Evolutionary conservation across 2,329 filamentous ascomycete species (phyloP), one percentile per base, ranked within the genome.

Genomic region (Fulvia fulva): DNA sequence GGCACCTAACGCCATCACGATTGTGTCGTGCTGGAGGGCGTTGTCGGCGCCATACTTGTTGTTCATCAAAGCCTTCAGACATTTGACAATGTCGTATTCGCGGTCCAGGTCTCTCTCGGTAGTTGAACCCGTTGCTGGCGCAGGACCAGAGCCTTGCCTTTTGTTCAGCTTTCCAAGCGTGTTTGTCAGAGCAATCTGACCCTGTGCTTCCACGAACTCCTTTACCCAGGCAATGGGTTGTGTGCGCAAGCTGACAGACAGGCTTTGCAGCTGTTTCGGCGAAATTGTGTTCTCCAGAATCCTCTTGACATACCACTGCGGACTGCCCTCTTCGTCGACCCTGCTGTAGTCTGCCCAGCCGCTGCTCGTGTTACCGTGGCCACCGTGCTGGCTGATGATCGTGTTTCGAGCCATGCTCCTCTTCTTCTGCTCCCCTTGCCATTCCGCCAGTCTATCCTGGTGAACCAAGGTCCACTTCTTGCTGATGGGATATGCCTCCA

Each of bases 41-140:
- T 99, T 92, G 72, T 99, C 94, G 61, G 94, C 94, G 61, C 94
- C 94, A 73, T 96, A 97, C 74, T 96, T 97, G 83, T 97, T 99
- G 84, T 99, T 99, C 89, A 97, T 96, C 58, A 97, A 77, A 30
- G 92, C 91, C 79, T 97, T 97, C 58, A 99, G 77, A 77, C 94
- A 97, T 77, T 99, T 99, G 72, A 96, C 86, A 63, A 99, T 96
- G 71, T 97, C 94, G 73, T 97, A 97, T 76, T 96, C 92, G 66
- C 89, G 86, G 70, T 97, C 92, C 51, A 94, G 80, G 70, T 93
- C 90, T 73, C 89, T 91, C 67, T 96, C 91, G 58, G 78, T 83
- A 26, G 80, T 84, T 32, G 80, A 75, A 55, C 79, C 78, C 32
- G 83, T 79, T 5, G 85, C 83, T 23, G 84, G 83, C 3, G 86